Conservation (phyloP, 1,284 basidiomycete species). For the Sutorius eximius region DNA sequence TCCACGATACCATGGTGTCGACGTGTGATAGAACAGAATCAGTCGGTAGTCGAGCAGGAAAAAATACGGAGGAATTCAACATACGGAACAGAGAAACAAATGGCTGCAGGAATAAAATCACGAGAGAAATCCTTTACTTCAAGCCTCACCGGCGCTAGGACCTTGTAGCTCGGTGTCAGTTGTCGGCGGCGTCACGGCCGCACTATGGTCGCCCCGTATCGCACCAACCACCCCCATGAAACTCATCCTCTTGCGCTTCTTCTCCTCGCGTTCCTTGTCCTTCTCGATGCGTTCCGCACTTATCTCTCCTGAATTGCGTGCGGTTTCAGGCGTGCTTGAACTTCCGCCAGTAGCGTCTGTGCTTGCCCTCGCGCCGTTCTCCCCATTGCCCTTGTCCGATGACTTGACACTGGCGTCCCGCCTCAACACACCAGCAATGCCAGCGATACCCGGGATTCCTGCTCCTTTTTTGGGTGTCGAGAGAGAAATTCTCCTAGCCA, state of each 20-base stretch:
- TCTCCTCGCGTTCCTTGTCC: slow-evolving; percentile 50
- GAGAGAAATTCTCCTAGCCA: slow-evolving; percentile 71
- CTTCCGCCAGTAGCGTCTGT: slow-evolving; percentile 33
- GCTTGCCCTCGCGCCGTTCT: slow-evolving; percentile 25
- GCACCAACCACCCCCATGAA: slow-evolving; percentile 35
- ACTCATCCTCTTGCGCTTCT: slow-evolving; percentile 49
- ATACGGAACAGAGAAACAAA: slow-evolving; percentile 4
- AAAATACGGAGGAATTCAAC: slow-evolving; percentile 4
- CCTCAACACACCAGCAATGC: slow-evolving; percentile 32
- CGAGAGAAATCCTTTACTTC: slow-evolving; percentile 8
- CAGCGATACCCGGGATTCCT: slow-evolving; percentile 45
- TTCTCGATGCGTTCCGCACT: slow-evolving; percentile 50
- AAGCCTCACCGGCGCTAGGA: slow-evolving; percentile 15
- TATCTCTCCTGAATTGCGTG: slow-evolving; percentile 44
- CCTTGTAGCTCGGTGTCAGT: slow-evolving; percentile 20
- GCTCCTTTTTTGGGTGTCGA: slow-evolving; percentile 59
- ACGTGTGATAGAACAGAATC: slow-evolving; percentile 14
- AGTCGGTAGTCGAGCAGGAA: slow-evolving; percentile 2
- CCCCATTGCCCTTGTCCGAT: slow-evolving; percentile 23
- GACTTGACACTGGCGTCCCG: slow-evolving; percentile 40
- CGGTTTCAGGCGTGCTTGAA: slow-evolving; percentile 33
- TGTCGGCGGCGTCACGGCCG: slow-evolving; percentile 10
- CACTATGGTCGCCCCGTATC: slow-evolving; percentile 20
- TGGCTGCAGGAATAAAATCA: slow-evolving; percentile 9
- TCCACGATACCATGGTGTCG: slow-evolving; percentile 17